These are phyloP conservation scores for Candida nonsorbophila DNA, from an alignment of 805 yeast genomes.

Conservation along the genomic window DNA sequence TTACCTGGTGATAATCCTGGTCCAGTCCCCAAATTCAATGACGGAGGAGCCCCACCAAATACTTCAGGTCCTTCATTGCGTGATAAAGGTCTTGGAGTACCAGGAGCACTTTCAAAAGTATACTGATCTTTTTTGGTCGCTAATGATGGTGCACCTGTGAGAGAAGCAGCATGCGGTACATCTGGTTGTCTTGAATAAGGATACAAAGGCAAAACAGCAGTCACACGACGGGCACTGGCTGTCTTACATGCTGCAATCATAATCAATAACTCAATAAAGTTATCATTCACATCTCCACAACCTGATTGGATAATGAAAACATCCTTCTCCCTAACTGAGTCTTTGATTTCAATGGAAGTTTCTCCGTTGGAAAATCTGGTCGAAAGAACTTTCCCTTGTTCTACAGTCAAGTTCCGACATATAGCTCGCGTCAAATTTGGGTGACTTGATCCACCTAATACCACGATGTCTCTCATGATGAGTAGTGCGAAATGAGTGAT, in stretches of 20 bases:
- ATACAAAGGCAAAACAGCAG: constrained; percentile 88
- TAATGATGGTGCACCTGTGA: constrained; percentile 64
- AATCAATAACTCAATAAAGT: constrained; percentile 74
- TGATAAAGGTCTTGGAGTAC: constrained; percentile 42
- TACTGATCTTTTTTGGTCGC: constrained; percentile 30
- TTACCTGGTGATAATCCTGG: too few relatives aligned
- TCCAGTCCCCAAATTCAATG: constrained; percentile 3
- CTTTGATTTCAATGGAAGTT: constrained; percentile 77
- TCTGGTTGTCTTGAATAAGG: constrained; percentile 97
- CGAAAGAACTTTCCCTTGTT: constrained; percentile 59
- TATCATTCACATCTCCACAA: constrained; percentile 84
- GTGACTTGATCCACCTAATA: constrained; percentile 89
- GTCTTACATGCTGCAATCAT: constrained; percentile 90
- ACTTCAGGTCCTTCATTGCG: constrained; percentile 14
- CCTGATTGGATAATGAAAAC: constrained; percentile 88
- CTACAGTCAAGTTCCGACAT: constrained; percentile 71
- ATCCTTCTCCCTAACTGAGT: constrained; percentile 93
- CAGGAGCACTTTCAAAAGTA: constrained; percentile 48
- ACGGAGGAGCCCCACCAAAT: constrained; percentile 8
- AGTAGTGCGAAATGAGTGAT: constrained; percentile 1
- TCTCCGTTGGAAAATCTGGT: constrained; percentile 85
- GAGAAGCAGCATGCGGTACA: constrained; percentile 63
- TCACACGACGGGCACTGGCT: constrained; percentile 83
- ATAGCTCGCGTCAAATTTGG: constrained; percentile 71
- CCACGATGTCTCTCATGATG: constrained; percentile 74